A percentile compares a stretch with the other conserved stretches of the same genome.
Evolutionary conservation across 495 filamentous ascomycete species (phyloP).

Genomic region (Aspergillus campestris): DNA sequence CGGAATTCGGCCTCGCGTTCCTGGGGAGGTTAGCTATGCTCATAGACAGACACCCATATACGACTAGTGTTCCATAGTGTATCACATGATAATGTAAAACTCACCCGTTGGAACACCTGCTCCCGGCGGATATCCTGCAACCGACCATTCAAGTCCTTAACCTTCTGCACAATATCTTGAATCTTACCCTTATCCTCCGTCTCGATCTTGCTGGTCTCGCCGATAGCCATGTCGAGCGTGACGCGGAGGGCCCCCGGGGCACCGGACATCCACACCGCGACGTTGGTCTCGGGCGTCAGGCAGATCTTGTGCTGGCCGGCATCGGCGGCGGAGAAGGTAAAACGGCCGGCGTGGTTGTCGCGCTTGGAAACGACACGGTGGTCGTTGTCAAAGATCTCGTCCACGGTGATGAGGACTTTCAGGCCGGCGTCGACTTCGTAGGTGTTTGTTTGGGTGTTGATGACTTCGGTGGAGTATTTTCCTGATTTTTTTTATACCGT

Average conservation of each 20-base stretch:
- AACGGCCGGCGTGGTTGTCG: conserved; percentile 66
- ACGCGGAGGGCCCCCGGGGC: conserved; percentile 68
- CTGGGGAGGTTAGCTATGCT: conserved; percentile 29
- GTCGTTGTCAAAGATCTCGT: conserved; percentile 96
- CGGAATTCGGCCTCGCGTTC: conserved; percentile 97
- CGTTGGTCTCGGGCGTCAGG: conserved; percentile 69
- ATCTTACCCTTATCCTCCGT: conserved; percentile 91
- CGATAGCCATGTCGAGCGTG: conserved; percentile 86
- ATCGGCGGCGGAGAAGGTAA: conserved; percentile 94
- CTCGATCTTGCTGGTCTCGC: conserved; percentile 91
- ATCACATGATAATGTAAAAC: conserved; percentile 25
- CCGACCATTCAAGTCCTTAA: conserved; percentile 81
- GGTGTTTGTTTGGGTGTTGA: conserved; percentile 50
- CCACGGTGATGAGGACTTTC: conserved; percentile 82
- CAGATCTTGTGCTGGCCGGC: conserved; percentile 91
- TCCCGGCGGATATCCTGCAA: conserved; percentile 86
- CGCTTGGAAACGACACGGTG: conserved; percentile 88
- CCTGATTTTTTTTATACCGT: conserved; percentile 33
- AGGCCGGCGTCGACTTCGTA: conserved; percentile 66
- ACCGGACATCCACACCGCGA: conserved; percentile 61
- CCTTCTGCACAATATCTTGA: conserved; percentile 78
- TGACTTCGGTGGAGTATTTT: conserved; percentile 77
- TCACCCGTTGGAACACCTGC: conserved; percentile 91
- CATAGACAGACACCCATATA: too few species aligned
- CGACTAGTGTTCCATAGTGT: too few species aligned